Percentiles rank a stretch among this genome's conserved stretches.
phyloP scores from a whole-genome alignment of 306 rosid species.

The Vigna mungo region DNA sequence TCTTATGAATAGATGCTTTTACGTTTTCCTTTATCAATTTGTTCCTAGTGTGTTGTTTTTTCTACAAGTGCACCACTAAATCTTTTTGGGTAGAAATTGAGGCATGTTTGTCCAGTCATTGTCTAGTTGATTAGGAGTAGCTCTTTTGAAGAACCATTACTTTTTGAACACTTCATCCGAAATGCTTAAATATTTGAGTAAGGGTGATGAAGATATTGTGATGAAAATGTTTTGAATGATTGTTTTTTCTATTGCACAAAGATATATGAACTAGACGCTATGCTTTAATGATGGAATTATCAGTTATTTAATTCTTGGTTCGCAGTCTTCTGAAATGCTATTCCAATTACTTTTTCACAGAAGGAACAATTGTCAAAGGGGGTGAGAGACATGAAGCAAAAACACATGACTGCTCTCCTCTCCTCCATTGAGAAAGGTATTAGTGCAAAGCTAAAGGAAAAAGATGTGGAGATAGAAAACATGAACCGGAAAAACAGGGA shows the following conservation, averaged over 20 bases:
- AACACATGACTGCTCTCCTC: constrained; percentile 72
- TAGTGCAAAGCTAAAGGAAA: constrained; percentile 66
- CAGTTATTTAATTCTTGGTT: constrained; percentile 13
- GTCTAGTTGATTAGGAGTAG: background rate
- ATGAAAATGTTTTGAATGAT: constrained; percentile 1
- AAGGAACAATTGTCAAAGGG: constrained; percentile 86
- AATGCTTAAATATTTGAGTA: background rate
- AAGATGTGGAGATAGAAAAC: constrained; percentile 78
- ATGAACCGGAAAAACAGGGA: constrained; percentile 77
- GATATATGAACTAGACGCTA: background rate
- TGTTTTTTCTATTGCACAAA: background rate
- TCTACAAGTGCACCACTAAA: too few species aligned
- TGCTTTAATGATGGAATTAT: constrained; percentile 17
- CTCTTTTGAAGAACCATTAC: constrained; percentile 10
- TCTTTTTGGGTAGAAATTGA: background rate
- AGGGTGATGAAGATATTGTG: background rate
- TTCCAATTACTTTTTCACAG: constrained; percentile 50
- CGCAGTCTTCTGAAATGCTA: constrained; percentile 18
- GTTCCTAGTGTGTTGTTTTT: too few species aligned
- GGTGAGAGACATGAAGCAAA: constrained; percentile 78
- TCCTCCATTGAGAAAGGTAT: constrained; percentile 77
- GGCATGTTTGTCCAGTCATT: constrained; percentile 10
- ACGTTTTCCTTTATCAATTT: too few species aligned
- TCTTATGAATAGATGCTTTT: too few species aligned
- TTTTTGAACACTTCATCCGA: background rate